Conservation (phyloP, 768 basidiomycete genomes). For the Pleurotus salmoneostramineus region DNA sequence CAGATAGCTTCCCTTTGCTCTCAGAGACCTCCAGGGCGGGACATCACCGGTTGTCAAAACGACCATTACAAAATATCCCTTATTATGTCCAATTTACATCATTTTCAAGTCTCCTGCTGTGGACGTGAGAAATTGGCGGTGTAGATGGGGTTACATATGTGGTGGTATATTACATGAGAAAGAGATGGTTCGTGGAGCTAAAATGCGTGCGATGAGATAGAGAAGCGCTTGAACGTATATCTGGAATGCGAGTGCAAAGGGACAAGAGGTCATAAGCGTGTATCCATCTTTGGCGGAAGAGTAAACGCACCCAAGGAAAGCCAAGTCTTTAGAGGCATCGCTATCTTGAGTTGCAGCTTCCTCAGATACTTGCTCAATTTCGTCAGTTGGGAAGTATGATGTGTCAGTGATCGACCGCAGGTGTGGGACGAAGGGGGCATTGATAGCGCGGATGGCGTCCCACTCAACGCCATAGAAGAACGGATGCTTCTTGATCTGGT, state of each 20-base stretch:
- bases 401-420: slow-evolving; percentile 92
- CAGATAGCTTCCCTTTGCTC: too few species aligned
- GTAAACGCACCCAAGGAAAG: slow-evolving; percentile 57
- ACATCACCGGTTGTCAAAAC: too few species aligned
- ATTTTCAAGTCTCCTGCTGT: slow-evolving; percentile 13
- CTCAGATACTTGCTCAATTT: slow-evolving; percentile 73
- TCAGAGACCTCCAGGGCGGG: too few species aligned
- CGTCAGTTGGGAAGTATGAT: slow-evolving; percentile 97
- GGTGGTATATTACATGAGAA: neutral
- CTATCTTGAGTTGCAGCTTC: slow-evolving; percentile 33
- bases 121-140: slow-evolving; percentile 20
- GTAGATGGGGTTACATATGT: slow-evolving; percentile 14
- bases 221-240: slow-evolving; percentile 80
- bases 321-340: slow-evolving; percentile 52
- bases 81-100: too few species aligned
- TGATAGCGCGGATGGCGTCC: slow-evolving; percentile 81
- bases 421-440: slow-evolving; percentile 95
- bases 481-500: slow-evolving; percentile 86
- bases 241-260: slow-evolving; percentile 25
- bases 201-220: slow-evolving; percentile 55
- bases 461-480: slow-evolving; percentile 98
- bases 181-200: slow-evolving; percentile 12
- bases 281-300: neutral
- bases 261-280: slow-evolving; percentile 8
- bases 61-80: too few species aligned